Percentiles rank a stretch among this genome's conserved stretches.
These are phyloP conservation scores for Pseudogymnoascus sp. DNA, from an alignment of 2,329 filamentous ascomycete genomes.

Conservation along the genomic window DNA sequence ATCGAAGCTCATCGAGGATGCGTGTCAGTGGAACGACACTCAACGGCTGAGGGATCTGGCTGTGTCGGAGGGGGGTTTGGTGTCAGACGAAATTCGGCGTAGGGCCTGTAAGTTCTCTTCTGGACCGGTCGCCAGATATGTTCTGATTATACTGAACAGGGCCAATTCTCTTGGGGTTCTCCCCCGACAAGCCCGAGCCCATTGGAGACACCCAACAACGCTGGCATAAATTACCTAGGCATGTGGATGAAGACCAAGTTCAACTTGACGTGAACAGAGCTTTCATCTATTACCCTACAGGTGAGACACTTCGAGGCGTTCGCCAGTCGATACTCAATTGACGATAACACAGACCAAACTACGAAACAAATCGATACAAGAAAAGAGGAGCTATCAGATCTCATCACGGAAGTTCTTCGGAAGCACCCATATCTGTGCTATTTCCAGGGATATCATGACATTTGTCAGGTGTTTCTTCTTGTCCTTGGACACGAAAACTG, in stretches of 20 bases:
- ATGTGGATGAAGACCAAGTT: conserved; percentile 86
- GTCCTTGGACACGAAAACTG: conserved; percentile 63
- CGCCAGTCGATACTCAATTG: conserved; percentile 22
- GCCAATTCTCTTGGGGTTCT: conserved; percentile 51
- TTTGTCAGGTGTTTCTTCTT: conserved; percentile 88
- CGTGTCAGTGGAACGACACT: conserved; percentile 53
- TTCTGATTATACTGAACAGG: conserved; percentile 38
- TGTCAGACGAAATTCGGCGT: conserved; percentile 61
- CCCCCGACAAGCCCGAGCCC: conserved; percentile 16
- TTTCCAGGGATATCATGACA: conserved; percentile 98
- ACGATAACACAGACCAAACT: conserved; percentile 50
- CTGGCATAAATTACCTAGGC: conserved; percentile 53
- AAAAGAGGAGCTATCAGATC: conserved; percentile 67
- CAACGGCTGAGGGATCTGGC: conserved; percentile 51
- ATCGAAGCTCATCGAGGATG: conserved; percentile 33
- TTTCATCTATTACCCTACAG: conserved; percentile 91
- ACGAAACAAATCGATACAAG: conserved; percentile 60
- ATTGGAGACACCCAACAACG: conserved; percentile 20
- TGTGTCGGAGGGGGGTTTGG: conserved; percentile 57
- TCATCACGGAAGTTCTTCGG: conserved; percentile 77
- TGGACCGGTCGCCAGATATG: conserved; percentile 9
- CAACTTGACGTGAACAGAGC: conserved; percentile 86
- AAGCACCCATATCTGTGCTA: conserved; percentile 80
- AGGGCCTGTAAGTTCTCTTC: conserved; percentile 63
- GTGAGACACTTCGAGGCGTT: conserved; percentile 41